Evolutionary conservation across 2,329 filamentous ascomycete species (phyloP).

Genomic region (Aspergillus intermedius): DNA sequence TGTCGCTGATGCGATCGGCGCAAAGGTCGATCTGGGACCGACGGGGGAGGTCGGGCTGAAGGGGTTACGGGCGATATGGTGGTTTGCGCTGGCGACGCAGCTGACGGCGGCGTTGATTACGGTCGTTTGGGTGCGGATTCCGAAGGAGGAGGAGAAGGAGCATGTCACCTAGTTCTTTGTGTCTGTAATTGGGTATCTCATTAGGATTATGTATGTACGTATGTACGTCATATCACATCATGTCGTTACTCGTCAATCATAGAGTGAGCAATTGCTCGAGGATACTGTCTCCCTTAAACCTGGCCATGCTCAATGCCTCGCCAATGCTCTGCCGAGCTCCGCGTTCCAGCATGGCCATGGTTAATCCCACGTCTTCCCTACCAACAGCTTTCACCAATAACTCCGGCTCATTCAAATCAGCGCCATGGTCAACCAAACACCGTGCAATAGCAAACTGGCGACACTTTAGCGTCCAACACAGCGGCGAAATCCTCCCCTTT

Average conservation of each 20-base stretch:
- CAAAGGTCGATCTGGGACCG: constrained; percentile 14
- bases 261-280: too few relatives aligned
- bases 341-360: not conserved
- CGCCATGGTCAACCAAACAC: not conserved
- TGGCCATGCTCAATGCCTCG: not conserved
- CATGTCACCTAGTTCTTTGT: constrained; percentile 16
- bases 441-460: not conserved
- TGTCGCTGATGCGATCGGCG: constrained; percentile 33
- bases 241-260: too few relatives aligned
- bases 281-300: not conserved
- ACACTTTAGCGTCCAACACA: not conserved
- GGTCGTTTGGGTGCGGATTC: constrained; percentile 35
- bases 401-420: not conserved
- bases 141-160: constrained; percentile 36
- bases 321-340: not conserved
- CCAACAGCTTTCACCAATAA: not conserved
- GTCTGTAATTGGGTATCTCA: not conserved
- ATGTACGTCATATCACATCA: too few relatives aligned
- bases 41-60: constrained; percentile 22
- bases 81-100: constrained; percentile 35
- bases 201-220: constrained; percentile 1
- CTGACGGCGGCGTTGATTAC: constrained; percentile 29
- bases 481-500: not conserved
- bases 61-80: constrained; percentile 37
- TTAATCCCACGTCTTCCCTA: not conserved